Base-by-base conservation (phyloP, 257 asterid genomes). In the Fraxinus americana region DNA sequence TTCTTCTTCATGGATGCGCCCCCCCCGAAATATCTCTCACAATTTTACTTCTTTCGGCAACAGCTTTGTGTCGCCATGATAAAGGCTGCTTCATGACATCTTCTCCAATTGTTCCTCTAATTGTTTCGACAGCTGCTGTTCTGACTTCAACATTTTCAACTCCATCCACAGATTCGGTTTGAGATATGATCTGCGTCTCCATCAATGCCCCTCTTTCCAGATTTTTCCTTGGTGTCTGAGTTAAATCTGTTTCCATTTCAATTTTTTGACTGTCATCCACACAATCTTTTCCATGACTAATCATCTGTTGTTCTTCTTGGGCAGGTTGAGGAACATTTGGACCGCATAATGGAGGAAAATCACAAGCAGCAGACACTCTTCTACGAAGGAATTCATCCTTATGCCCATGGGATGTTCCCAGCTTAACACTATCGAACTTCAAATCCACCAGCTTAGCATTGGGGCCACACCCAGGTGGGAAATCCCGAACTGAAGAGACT, bases 261-360 rank as follows among this genome's bases (percentile, higher is more conserved):
- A 76, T 72, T 35, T 70, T 71, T 57, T 73, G 75, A 43, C 23
- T n/a, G 16, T 30, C 67, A 70, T 75, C 50, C 38, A 48, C 74
- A 74, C 41, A 66, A 59, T 41, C 69, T 3, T 23, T 63, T 8
- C 69, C 35, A 63, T 73, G 36, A 71, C 63, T 80, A 69, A 36
- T 7, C 41, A 36, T 59, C 74, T 77, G 73, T 73, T 57, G 61
- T 67, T 80, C 87, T 70, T 76, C 85, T 73, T 77, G 81, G 71
- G 81, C 75, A 23, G 75, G 85, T 75, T 66, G 78, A 70, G 83
- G 59, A 82, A 71, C 75, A 70, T 83, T 82, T 36, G 45, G 75
- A 68, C 97, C 93, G 70, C 98, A 89, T 70, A 70, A 27, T 57
- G 91, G 96, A 76, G 99, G 99, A 80, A 90, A 93, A 80, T 90